A percentile compares a stretch with the other conserved stretches of the same genome.
These are phyloP conservation scores for Blastobotrys persicus DNA, from an alignment of 1,139 yeast genomes.

Conservation along the genomic window DNA sequence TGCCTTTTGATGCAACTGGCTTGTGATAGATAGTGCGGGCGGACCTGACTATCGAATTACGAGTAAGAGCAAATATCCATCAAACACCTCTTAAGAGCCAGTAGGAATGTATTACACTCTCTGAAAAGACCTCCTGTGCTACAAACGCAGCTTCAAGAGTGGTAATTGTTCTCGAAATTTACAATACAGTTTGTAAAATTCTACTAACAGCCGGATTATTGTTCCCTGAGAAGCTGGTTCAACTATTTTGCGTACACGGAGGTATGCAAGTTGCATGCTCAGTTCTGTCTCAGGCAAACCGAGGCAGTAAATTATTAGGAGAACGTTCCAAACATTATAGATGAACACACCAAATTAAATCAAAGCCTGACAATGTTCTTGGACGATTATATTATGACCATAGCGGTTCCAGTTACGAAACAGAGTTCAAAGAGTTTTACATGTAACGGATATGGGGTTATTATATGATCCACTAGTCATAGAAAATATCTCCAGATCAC, in stretches of 20 bases:
- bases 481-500: not conserved
- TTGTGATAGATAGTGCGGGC: not conserved
- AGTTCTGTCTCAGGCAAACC: not conserved
- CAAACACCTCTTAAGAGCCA: not conserved
- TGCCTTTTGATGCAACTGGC: not conserved
- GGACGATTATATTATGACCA: not conserved
- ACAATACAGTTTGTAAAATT: not conserved
- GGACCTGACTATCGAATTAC: not conserved
- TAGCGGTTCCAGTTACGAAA: not conserved
- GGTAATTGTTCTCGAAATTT: not conserved
- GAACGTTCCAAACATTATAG: not conserved
- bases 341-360: not conserved
- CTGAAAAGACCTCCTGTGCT: not conserved
- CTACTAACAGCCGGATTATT: not conserved
- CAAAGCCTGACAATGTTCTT: not conserved
- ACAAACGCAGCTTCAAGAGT: not conserved
- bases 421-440: not conserved
- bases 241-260: not conserved
- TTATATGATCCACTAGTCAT: not conserved
- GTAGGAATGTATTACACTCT: not conserved
- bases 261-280: not conserved
- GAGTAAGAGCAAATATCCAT: not conserved
- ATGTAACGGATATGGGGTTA: not conserved
- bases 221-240: not conserved
- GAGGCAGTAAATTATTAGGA: not conserved